Conservation (phyloP, 805 yeast species). For the Yarrowia sp. region DNA sequence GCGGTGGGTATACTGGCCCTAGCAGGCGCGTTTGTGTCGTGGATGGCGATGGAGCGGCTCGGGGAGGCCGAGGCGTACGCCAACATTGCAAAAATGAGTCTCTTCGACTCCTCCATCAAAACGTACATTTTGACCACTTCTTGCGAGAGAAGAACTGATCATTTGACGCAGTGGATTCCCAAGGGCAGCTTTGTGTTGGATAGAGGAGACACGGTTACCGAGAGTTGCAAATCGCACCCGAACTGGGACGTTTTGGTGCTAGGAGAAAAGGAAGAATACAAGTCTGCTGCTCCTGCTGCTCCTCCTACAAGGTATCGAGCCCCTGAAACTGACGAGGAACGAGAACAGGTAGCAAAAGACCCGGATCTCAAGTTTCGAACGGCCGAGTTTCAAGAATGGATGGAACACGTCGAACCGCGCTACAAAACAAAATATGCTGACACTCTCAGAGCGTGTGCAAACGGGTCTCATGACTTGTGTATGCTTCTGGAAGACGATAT, state of each 20-base stretch:
- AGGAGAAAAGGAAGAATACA: not conserved
- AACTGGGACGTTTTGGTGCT: not conserved
- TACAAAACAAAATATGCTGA: slow-evolving; percentile 1
- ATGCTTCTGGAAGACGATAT: slow-evolving; percentile 30
- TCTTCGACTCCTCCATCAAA: not conserved
- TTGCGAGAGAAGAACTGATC: not conserved
- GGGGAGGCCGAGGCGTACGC: not conserved
- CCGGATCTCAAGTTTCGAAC: not conserved
- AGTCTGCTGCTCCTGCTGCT: too few relatives aligned
- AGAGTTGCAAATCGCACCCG: not conserved
- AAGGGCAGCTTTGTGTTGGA: not conserved
- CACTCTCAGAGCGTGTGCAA: slow-evolving; percentile 15
- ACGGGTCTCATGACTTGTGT: slow-evolving; percentile 28
- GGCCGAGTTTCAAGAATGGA: slow-evolving; percentile 1
- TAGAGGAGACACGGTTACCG: not conserved
- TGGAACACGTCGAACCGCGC: not conserved
- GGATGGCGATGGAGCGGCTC: not conserved
- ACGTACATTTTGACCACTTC: not conserved
- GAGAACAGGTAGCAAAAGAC: not conserved
- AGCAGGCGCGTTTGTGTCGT: not conserved
- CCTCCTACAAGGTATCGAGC: not conserved
- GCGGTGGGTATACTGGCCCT: not conserved
- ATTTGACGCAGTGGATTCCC: not conserved
- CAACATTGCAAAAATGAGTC: not conserved
- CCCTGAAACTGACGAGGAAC: not conserved